Base-by-base conservation (phyloP, 176 grass and related monocot genomes). In the Saccharum officinarum region DNA sequence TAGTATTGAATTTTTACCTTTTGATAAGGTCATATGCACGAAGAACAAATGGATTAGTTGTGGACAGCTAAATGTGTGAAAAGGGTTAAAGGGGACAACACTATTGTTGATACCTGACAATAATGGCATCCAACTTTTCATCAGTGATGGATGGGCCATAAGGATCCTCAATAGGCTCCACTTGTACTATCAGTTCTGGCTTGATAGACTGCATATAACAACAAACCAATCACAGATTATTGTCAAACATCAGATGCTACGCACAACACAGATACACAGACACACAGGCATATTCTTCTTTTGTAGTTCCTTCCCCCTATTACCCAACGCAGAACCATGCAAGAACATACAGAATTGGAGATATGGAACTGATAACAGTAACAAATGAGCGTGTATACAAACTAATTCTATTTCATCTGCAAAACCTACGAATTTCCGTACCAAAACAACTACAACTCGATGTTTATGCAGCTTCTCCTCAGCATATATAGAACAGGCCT, bases 121-220 rank as follows among this genome's bases (percentile, higher is more conserved):
- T 83, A 84, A 94, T 86, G 36, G 92, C 88, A 80, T 94, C 86
- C 83, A 94, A 68, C 76, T 83, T 88, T 63, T 88, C 88, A 67
- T 94, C 88, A 77, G 85, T 78, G 66, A 91, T 86, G 50, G 92
- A 91, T 86, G 88, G 88, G 37, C 88, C 88, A 86, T 94, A 94
- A 55, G 92, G 76, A 86, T 91, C 92, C 71, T 71, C 83, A 86
- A 94, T 94, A 69, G 92, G 83, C 44, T 94, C 92, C 83, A 94
- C 88, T 88, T 91, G 86, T 65, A 91, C 80, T 68, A 68, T n/a
- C 75, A 91, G 73, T 86, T 80, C 83, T 73, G 88, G 92, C 63
- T 94, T 88, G 68, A 86, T 83, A 52, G 88, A 88, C 89, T 91
- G 88, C 65, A 76, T 34, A 86, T 57, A 26, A 66, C 30, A 38